Conservation (phyloP, 805 yeast genomes). For the Wickerhamiella spandovensis region DNA sequence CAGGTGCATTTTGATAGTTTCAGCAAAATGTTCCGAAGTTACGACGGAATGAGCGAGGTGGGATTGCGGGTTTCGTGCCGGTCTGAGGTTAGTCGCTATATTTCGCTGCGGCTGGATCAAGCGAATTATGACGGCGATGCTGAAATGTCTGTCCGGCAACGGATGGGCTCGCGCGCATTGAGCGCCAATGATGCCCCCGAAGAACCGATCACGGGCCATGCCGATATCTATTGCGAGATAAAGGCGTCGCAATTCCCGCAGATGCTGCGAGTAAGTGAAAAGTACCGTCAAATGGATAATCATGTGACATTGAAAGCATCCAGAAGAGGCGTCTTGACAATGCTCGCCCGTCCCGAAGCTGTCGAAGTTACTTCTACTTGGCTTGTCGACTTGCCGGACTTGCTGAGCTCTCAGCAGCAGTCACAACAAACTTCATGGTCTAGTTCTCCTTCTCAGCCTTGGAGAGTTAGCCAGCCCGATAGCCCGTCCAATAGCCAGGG, state of each 20-base stretch:
- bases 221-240: conserved; percentile 35
- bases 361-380: conserved; percentile 21
- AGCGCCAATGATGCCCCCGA: conserved; percentile 39
- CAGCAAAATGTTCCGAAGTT: conserved; percentile 30
- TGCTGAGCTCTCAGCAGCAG: background rate
- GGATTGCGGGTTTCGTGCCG: conserved; percentile 14
- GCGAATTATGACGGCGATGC: conserved; percentile 40
- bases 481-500: too few relatives aligned
- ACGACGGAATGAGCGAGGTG: conserved; percentile 22
- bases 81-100: conserved; percentile 33
- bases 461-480: background rate
- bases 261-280: conserved; percentile 22
- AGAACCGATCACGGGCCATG: conserved; percentile 39
- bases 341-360: conserved; percentile 16
- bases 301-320: conserved; percentile 15
- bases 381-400: conserved; percentile 14
- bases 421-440: background rate
- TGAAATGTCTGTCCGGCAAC: conserved; percentile 20
- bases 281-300: conserved; percentile 19
- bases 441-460: background rate
- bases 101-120: conserved; percentile 42
- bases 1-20: conserved; percentile 22
- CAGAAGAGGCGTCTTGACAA: conserved; percentile 14
- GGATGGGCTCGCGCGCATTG: conserved; percentile 53
- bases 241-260: conserved; percentile 23